A percentile compares a stretch with the other conserved stretches of the same genome.
phyloP scores from a whole-genome alignment of 2,329 filamentous ascomycete genomes.

The Curvularia hawaiiensis region DNA sequence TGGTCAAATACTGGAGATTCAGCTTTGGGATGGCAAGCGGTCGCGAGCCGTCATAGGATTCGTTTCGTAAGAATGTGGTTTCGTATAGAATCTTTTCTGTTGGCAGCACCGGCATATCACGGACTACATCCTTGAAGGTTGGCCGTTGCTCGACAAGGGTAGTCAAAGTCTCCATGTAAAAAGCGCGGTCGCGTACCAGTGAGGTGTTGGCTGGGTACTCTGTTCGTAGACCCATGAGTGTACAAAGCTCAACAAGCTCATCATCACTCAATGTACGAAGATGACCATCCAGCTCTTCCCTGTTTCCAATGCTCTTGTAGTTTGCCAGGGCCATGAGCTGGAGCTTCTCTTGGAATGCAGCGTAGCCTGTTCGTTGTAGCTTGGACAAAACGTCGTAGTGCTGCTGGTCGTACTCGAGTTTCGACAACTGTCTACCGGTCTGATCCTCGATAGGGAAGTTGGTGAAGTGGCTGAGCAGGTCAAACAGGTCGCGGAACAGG shows the following conservation, averaged over 20 bases:
- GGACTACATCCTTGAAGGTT: conserved; percentile 81
- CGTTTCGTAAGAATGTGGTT: conserved; percentile 75
- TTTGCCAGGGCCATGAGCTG: conserved; percentile 93
- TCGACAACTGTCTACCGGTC: conserved; percentile 75
- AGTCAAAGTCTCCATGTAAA: conserved; percentile 74
- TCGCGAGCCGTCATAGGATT: conserved; percentile 83
- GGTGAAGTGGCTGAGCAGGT: conserved; percentile 83
- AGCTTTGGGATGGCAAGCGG: conserved; percentile 92
- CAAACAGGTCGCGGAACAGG: conserved; percentile 79
- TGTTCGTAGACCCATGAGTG: conserved; percentile 76
- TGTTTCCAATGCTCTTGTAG: conserved; percentile 83
- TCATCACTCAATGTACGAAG: conserved; percentile 73
- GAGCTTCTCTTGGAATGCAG: conserved; percentile 85
- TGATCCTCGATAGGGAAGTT: conserved; percentile 92
- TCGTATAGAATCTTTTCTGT: conserved; percentile 86
- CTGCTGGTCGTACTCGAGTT: conserved; percentile 74
- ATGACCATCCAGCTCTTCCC: conserved; percentile 77
- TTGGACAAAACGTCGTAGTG: conserved; percentile 79
- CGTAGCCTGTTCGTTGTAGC: conserved; percentile 75
- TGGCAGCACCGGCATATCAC: conserved; percentile 75
- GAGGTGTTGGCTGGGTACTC: conserved; percentile 76
- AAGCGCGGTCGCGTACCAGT: conserved; percentile 66
- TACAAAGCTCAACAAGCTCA: conserved; percentile 73
- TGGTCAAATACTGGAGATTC: conserved; percentile 92
- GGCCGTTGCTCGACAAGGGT: conserved; percentile 76